Conservation (phyloP, 768 basidiomycete genomes). For the Tubosaeta sp. region DNA sequence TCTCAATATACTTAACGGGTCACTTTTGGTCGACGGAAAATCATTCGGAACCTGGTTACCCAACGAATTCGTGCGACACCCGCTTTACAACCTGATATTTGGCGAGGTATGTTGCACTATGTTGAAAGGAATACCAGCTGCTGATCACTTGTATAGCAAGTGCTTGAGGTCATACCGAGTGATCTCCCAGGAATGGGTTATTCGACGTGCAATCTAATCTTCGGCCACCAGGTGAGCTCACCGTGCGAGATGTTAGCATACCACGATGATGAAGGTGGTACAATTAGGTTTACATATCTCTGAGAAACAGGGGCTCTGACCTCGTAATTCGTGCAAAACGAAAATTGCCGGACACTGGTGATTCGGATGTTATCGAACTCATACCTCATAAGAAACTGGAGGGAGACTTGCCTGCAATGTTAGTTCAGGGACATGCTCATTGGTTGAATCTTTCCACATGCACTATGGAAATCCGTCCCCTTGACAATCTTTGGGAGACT, state of each 20-base stretch:
- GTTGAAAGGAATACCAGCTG: too few relatives aligned
- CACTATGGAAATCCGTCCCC: too few relatives aligned
- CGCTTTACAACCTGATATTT: constrained; percentile 11
- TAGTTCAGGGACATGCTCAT: constrained; percentile 25
- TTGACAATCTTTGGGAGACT: too few relatives aligned
- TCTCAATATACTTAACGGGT: constrained; percentile 35
- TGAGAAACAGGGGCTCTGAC: not conserved
- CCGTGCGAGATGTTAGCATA: not conserved
- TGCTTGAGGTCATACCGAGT: constrained; percentile 12
- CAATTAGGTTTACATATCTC: constrained; percentile 12
- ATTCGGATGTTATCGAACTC: constrained; percentile 14
- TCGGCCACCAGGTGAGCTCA: constrained; percentile 13
- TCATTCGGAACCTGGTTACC: constrained; percentile 17
- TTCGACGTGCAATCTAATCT: constrained; percentile 15
- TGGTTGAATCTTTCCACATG: constrained; percentile 26
- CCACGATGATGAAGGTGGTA: not conserved
- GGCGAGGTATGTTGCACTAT: not conserved
- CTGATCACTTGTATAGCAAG: constrained; percentile 8
- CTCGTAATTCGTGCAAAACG: constrained; percentile 14
- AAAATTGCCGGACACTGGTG: not conserved
- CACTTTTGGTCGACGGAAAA: constrained; percentile 21
- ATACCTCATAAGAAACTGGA: constrained; percentile 20
- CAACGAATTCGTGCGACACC: constrained; percentile 2
- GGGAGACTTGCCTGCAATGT: constrained; percentile 22
- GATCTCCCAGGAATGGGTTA: constrained; percentile 24